These are phyloP conservation scores for Phytophthora melonis DNA, from an alignment of 352 stramenopile species.

Conservation along the genomic window DNA sequence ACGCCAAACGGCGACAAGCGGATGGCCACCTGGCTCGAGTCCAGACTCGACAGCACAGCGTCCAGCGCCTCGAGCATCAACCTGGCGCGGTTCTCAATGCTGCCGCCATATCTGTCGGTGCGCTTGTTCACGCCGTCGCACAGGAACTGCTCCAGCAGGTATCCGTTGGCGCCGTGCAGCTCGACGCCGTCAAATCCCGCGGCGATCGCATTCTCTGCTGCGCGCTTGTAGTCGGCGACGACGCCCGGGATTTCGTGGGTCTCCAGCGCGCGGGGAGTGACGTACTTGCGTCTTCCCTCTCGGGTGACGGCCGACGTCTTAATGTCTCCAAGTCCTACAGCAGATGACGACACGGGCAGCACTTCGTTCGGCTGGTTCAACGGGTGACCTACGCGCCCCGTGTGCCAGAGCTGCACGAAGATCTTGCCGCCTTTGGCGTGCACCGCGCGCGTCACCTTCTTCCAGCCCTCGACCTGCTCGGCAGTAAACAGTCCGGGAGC, in stretches of 20 bases:
- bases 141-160: constrained; percentile 43
- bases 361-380: constrained; percentile 59
- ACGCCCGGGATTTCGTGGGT: constrained; percentile 73
- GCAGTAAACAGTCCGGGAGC: constrained; percentile 56
- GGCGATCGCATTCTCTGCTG: constrained; percentile 42
- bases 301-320: constrained; percentile 46
- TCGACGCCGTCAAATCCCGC: constrained; percentile 42
- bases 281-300: constrained; percentile 46
- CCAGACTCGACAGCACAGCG: constrained; percentile 45
- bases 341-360: constrained; percentile 56
- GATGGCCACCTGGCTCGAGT: constrained; percentile 51
- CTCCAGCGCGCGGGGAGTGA: constrained; percentile 71
- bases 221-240: constrained; percentile 40
- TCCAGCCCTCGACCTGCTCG: constrained; percentile 64
- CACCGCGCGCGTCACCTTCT: constrained; percentile 64
- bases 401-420: constrained; percentile 90
- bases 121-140: constrained; percentile 42
- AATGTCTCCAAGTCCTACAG: constrained; percentile 37
- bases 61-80: constrained; percentile 78
- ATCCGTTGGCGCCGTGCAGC: constrained; percentile 43
- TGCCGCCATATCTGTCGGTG: constrained; percentile 62
- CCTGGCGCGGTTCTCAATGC: constrained; percentile 76
- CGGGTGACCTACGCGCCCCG: constrained; percentile 70
- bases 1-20: constrained; percentile 49
- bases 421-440: constrained; percentile 83